Conservation (phyloP, 306 rosid species). For the Canavalia ensiformis region DNA sequence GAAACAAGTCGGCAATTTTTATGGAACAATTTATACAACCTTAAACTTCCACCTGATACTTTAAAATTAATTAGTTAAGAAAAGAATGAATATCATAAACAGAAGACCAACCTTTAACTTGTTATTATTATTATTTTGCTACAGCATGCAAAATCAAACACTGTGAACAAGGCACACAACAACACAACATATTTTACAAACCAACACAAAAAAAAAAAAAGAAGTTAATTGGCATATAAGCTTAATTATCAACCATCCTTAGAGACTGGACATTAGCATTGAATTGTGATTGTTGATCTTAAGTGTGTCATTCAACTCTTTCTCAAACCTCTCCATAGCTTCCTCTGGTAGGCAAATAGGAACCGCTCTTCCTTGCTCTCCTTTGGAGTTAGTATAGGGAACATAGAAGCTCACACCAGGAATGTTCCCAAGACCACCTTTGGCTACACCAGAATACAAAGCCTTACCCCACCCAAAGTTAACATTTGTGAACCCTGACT, state of each 20-base stretch:
- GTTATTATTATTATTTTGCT: neutral
- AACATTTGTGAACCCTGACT: neutral
- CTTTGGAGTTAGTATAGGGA: slow-evolving; percentile 3
- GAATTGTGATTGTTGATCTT: neutral
- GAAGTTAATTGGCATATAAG: neutral
- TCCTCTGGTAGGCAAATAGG: slow-evolving; percentile 46
- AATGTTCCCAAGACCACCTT: neutral
- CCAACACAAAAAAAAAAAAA: neutral
- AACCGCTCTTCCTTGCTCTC: slow-evolving; percentile 52
- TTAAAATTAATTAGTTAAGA: neutral
- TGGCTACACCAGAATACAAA: slow-evolving; percentile 1
- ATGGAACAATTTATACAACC: neutral
- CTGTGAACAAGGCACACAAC: neutral
- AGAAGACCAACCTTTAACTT: neutral
- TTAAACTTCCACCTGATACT: neutral
- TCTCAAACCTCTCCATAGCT: slow-evolving; percentile 54
- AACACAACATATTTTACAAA: neutral
- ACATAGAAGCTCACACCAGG: slow-evolving; percentile 25
- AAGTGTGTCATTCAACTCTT: slow-evolving; percentile 30
- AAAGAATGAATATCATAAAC: neutral
- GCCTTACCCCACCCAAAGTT: slow-evolving; percentile 38
- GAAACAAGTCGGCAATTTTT: neutral
- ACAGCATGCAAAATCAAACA: neutral
- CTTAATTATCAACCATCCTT: neutral
- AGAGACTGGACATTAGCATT: slow-evolving; percentile 7